Evolutionary conservation across 768 basidiomycete species (phyloP).

Genomic region (Suillus plorans): DNA sequence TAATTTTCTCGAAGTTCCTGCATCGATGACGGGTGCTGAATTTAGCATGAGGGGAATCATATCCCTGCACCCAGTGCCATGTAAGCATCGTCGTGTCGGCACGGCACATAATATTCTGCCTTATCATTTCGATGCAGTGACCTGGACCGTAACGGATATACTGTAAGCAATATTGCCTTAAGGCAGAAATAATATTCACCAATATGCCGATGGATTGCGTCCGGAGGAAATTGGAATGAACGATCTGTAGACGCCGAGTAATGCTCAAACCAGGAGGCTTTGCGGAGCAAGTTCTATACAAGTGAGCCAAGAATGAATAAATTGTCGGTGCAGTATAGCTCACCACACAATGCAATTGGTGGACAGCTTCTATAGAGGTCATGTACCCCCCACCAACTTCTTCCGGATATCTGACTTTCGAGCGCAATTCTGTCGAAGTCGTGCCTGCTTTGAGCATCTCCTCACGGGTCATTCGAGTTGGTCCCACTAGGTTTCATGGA

Average conservation of each 20-base stretch:
- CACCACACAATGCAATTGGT: slow-evolving; percentile 14
- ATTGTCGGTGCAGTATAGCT: neutral
- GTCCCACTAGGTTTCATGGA: slow-evolving; percentile 1
- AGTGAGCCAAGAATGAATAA: neutral
- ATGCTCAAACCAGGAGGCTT: slow-evolving; percentile 11
- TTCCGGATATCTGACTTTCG: slow-evolving; percentile 11
- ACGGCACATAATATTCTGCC: slow-evolving; percentile 14
- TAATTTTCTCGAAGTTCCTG: neutral
- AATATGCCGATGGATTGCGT: slow-evolving; percentile 1
- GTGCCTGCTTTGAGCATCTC: slow-evolving; percentile 10
- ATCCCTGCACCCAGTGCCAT: slow-evolving; percentile 13
- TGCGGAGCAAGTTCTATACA: slow-evolving; percentile 9
- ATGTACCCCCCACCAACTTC: slow-evolving; percentile 13
- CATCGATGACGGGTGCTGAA: slow-evolving; percentile 8
- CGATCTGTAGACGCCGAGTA: slow-evolving; percentile 2
- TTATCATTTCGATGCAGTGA: slow-evolving; percentile 10
- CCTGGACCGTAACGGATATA: neutral
- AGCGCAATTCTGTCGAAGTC: neutral
- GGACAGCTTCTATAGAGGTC: slow-evolving; percentile 6
- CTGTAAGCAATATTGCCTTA: neutral
- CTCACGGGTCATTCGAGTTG: slow-evolving; percentile 4
- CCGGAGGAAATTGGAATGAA: slow-evolving; percentile 2
- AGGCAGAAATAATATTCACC: slow-evolving; percentile 1
- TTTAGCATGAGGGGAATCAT: neutral
- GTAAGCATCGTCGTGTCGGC: slow-evolving; percentile 12